Percentiles rank a stretch among this genome's conserved stretches.
phyloP scores from a whole-genome alignment of 164 flowering plant species.

The Annona cherimola region DNA sequence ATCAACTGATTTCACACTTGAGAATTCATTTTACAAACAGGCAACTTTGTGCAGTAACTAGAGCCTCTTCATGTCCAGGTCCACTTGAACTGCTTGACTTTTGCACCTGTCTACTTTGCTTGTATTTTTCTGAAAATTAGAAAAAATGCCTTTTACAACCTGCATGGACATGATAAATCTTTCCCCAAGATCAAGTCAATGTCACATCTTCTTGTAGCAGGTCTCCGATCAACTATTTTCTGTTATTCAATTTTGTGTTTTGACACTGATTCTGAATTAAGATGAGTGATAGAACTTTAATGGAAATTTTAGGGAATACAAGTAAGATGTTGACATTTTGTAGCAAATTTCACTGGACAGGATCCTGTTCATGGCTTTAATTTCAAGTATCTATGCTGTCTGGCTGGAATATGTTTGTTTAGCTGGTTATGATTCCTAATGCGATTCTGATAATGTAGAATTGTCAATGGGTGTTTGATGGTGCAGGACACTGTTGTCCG shows the following conservation, averaged over 20 bases:
- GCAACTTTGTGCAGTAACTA: no score
- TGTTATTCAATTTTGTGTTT: no score
- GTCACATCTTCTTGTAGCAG: background rate
- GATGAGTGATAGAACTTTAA: background rate
- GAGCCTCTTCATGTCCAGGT: no score
- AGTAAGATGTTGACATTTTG: background rate
- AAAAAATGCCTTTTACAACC: no score
- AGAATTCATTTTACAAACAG: no score
- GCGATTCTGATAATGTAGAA: constrained; percentile 1
- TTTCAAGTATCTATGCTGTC: background rate
- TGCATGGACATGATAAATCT: background rate
- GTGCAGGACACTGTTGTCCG: constrained; percentile 94
- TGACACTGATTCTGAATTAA: no score
- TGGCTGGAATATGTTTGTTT: background rate
- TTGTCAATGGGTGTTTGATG: constrained; percentile 4
- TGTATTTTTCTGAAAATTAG: no score
- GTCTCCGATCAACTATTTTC: background rate
- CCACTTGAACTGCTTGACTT: no score
- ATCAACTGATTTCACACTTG: no score
- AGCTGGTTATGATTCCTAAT: background rate
- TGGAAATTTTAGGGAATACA: background rate
- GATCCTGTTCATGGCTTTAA: background rate
- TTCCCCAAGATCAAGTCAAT: background rate
- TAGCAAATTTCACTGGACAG: background rate
- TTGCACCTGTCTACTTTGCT: no score